Conservation (phyloP, 768 basidiomycete genomes). For the Tubosaeta sp. region DNA sequence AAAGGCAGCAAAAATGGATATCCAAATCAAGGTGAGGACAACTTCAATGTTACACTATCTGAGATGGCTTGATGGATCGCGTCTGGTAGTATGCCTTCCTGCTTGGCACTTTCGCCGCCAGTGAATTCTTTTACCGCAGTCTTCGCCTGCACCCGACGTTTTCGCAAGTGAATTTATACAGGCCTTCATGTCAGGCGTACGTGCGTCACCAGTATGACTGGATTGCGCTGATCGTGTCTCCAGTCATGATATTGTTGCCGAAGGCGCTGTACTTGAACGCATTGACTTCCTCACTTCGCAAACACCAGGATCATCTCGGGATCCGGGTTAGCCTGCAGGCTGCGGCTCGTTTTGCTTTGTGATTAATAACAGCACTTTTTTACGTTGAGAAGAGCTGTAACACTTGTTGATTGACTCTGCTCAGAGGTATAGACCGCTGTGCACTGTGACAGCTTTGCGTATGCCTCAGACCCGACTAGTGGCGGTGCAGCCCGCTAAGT, state of each 20-base stretch:
- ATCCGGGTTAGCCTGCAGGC: too few species aligned
- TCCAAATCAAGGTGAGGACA: slow-evolving; percentile 24
- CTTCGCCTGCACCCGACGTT: slow-evolving; percentile 36
- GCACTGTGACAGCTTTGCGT: too few species aligned
- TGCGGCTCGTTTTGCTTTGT: too few species aligned
- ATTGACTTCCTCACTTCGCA: slow-evolving; percentile 11
- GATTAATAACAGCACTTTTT: too few species aligned
- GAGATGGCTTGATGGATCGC: background rate
- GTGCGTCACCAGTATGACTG: slow-evolving; percentile 13
- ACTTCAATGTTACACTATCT: background rate
- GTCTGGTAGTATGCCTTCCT: slow-evolving; percentile 37
- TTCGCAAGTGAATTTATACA: slow-evolving; percentile 37
- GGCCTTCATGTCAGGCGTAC: slow-evolving; percentile 49
- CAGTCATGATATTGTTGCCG: slow-evolving; percentile 42
- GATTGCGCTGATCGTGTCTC: background rate
- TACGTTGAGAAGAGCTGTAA: too few species aligned
- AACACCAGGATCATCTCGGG: too few species aligned
- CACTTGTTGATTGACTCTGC: too few species aligned
- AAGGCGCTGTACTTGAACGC: slow-evolving; percentile 4
- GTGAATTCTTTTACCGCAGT: slow-evolving; percentile 40
- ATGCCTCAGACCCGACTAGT: too few species aligned
- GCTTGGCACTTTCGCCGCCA: slow-evolving; percentile 50
- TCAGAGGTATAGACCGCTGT: too few species aligned
- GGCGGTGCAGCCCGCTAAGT: too few species aligned
- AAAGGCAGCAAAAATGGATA: slow-evolving; percentile 13